Conservation (phyloP, 2,329 filamentous ascomycete genomes). For the Colletotrichum endophyticum region DNA sequence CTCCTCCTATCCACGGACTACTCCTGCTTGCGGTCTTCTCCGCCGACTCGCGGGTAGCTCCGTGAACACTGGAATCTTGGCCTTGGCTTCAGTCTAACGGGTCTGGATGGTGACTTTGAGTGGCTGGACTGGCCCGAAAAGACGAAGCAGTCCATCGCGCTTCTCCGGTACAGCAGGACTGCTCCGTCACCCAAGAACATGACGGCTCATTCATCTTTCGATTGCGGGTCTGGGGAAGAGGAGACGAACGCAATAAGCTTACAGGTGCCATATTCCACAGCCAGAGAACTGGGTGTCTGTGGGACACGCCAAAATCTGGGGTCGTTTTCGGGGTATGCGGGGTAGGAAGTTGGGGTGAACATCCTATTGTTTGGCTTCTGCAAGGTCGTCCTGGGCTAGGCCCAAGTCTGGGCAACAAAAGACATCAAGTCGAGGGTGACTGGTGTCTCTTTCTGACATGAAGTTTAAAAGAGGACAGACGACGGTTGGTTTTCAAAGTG, state of each 20-base stretch:
- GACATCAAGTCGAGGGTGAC: neutral
- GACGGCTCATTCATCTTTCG: neutral
- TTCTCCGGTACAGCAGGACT: neutral
- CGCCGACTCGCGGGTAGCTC: neutral
- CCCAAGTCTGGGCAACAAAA: neutral
- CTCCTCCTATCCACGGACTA: neutral
- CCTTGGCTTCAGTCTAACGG: neutral
- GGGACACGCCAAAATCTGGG: neutral
- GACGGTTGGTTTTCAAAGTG: too few relatives aligned
- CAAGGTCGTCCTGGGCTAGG: neutral
- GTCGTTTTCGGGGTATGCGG: neutral
- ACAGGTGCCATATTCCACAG: neutral
- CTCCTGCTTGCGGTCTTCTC: neutral
- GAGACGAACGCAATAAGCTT: neutral
- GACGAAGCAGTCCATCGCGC: neutral
- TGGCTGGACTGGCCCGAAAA: neutral
- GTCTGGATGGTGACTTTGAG: neutral
- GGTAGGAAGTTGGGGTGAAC: neutral
- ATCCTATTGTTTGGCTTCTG: neutral
- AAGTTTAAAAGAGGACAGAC: neutral
- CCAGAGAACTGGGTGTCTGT: neutral
- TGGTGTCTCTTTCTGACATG: neutral
- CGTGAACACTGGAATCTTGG: neutral
- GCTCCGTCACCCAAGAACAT: neutral
- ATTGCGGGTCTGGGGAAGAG: neutral